Evolutionary conservation across 345 rosid genomes (phyloP).

Genomic region (Eucalyptus tenuipes): DNA sequence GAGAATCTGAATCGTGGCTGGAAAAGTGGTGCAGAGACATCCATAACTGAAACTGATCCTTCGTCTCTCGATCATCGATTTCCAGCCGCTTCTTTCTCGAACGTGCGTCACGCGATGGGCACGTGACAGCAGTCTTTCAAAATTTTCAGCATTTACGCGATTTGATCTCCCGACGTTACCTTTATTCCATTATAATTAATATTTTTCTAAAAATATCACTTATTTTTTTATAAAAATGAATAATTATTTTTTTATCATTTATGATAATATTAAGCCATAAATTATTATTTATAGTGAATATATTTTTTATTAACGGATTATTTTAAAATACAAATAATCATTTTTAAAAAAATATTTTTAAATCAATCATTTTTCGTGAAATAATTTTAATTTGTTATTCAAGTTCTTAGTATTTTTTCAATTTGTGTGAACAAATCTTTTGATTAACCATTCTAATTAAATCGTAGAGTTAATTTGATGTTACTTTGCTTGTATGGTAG

Average conservation of each 20-base stretch:
- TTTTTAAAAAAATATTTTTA: neutral
- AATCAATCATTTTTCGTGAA: accelerated
- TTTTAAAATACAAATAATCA: neutral
- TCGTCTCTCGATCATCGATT: neutral
- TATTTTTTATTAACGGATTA: neutral
- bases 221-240: neutral
- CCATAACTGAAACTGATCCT: neutral
- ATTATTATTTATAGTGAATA: neutral
- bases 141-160: neutral
- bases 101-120: neutral
- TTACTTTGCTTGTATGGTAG: neutral
- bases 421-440: neutral
- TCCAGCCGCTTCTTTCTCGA: neutral
- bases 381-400: neutral
- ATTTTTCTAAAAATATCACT: too few species aligned
- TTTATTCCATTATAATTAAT: neutral
- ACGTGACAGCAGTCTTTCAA: neutral
- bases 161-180: neutral
- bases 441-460: neutral
- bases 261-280: neutral
- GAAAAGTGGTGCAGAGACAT: neutral
- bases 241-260: neutral
- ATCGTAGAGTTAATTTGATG: neutral
- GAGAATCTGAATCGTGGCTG: neutral
- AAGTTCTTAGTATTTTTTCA: neutral